Percentiles rank a stretch among this genome's conserved stretches.
phyloP scores from a whole-genome alignment of 2,329 filamentous ascomycete genomes.

The Monilinia aucupariae region DNA sequence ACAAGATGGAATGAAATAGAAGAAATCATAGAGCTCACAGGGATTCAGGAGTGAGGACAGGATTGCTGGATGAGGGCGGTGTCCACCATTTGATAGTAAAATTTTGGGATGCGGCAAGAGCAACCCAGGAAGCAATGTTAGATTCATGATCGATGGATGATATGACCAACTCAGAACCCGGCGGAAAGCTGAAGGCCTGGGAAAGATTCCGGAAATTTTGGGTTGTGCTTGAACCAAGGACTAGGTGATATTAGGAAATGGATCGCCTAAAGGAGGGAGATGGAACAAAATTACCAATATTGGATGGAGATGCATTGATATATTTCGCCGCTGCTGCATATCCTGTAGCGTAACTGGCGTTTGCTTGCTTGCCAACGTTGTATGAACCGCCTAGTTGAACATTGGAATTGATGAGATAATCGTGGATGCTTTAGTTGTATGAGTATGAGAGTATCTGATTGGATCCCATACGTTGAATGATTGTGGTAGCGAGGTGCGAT shows the following conservation, averaged over 20 bases:
- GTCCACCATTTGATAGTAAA: constrained; percentile 67
- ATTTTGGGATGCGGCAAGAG: constrained; percentile 55
- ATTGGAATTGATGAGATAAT: constrained; percentile 63
- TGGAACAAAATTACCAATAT: constrained; percentile 48
- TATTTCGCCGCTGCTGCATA: constrained; percentile 62
- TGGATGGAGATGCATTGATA: constrained; percentile 60
- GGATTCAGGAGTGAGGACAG: constrained; percentile 3
- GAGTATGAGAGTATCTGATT: constrained; percentile 16
- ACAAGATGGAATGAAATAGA: neutral
- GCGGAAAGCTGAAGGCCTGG: constrained; percentile 46
- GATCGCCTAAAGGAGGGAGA: neutral
- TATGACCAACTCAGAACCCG: constrained; percentile 62
- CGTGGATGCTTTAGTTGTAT: constrained; percentile 46
- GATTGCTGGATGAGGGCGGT: constrained; percentile 43
- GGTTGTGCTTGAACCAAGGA: constrained; percentile 68
- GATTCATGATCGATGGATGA: constrained; percentile 73
- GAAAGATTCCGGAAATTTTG: constrained; percentile 70
- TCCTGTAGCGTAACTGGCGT: constrained; percentile 52
- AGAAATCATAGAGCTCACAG: neutral
- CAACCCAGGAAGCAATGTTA: constrained; percentile 69
- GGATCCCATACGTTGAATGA: neutral
- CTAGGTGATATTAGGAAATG: constrained; percentile 36
- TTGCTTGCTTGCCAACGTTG: constrained; percentile 53
- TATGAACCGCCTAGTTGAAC: constrained; percentile 74
- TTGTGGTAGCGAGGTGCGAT: neutral